These are phyloP conservation scores for Erucastrum elatum DNA, from an alignment of 345 rosid genomes.

Conservation along the genomic window DNA sequence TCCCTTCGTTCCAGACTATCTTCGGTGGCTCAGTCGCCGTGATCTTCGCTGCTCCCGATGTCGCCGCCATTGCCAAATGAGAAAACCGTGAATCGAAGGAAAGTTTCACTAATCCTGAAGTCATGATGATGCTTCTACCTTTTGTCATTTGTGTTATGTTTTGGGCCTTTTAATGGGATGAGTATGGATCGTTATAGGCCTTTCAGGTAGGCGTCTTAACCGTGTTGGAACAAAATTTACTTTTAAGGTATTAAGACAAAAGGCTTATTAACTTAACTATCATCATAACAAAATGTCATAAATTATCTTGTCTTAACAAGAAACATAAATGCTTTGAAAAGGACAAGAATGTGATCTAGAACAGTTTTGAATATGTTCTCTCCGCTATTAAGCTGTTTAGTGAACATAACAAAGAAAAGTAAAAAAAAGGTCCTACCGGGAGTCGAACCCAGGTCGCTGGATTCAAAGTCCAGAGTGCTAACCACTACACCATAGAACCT, in stretches of 20 bases:
- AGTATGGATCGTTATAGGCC: slow-evolving; percentile 11
- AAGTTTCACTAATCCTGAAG: background rate
- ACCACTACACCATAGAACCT: slow-evolving; percentile 94
- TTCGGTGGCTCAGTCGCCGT: slow-evolving; percentile 44
- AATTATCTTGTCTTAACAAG: background rate
- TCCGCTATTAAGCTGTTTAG: background rate
- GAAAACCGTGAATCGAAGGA: background rate
- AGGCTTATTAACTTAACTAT: background rate
- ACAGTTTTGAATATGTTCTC: background rate
- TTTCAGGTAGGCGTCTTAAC: background rate
- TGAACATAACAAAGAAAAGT: background rate
- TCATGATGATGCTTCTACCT: background rate
- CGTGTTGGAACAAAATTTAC: background rate
- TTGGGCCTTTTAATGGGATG: background rate
- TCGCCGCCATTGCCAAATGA: slow-evolving; percentile 31
- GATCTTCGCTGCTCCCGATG: slow-evolving; percentile 2
- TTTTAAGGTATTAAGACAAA: background rate
- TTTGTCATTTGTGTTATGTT: background rate
- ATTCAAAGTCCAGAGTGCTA: slow-evolving; percentile 97
- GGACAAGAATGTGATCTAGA: background rate
- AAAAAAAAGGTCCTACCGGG: slow-evolving; percentile 13
- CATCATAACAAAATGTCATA: no score
- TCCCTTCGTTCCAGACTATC: slow-evolving; percentile 61
- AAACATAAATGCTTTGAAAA: background rate
- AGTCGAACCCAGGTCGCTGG: slow-evolving; percentile 67